phyloP scores from a whole-genome alignment of 495 filamentous ascomycete genomes.

The Thermochaetoides thermophila region DNA sequence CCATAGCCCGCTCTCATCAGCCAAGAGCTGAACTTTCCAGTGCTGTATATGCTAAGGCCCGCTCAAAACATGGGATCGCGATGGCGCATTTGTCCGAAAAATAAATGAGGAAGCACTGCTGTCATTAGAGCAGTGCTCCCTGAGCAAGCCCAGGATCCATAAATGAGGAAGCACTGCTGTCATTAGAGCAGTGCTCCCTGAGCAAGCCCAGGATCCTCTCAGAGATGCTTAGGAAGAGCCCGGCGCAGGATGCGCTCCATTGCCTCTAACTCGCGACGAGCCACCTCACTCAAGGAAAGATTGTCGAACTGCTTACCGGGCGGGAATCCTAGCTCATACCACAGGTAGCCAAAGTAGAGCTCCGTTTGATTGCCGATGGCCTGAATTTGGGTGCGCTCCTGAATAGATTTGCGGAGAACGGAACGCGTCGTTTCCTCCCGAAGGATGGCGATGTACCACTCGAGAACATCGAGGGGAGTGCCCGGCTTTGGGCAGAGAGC shows the following conservation, averaged over 20 bases:
- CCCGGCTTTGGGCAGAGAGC: slow-evolving; percentile 26
- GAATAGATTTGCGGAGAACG: slow-evolving; percentile 9
- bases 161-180: background rate
- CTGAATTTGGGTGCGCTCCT: slow-evolving; percentile 20
- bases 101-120: no score
- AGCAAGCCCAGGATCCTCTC: no score
- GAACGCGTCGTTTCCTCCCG: slow-evolving; percentile 27
- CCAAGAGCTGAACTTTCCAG: no score
- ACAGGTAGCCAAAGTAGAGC: slow-evolving; percentile 31
- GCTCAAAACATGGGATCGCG: no score
- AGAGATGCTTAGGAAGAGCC: background rate
- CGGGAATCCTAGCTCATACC: slow-evolving; percentile 22
- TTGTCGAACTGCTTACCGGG: slow-evolving; percentile 14
- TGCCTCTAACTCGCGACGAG: slow-evolving; percentile 22
- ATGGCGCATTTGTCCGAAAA: no score
- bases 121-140: no score
- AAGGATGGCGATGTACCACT: slow-evolving; percentile 40
- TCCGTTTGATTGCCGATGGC: slow-evolving; percentile 11
- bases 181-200: background rate
- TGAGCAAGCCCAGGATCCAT: background rate
- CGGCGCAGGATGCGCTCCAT: slow-evolving; percentile 26
- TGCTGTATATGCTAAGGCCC: no score
- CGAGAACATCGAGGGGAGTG: slow-evolving; percentile 27
- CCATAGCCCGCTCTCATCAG: no score
- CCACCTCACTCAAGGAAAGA: slow-evolving; percentile 22